A percentile compares a stretch with the other conserved stretches of the same genome.
phyloP scores from a whole-genome alignment of 2,329 filamentous ascomycete species.

The Exophiala lecanii-corni region DNA sequence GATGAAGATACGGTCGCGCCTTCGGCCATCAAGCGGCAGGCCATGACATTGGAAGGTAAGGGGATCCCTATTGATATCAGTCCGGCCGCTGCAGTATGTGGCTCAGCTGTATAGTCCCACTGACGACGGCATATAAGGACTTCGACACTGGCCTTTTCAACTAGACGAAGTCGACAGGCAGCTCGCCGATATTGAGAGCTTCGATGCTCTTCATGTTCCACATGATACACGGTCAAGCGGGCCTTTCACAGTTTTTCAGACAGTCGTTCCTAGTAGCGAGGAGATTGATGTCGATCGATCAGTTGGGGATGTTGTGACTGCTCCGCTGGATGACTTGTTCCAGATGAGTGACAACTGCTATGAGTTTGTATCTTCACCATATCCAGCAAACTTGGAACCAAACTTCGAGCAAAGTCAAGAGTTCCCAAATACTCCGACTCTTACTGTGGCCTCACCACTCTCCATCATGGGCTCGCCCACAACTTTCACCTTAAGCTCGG shows the following conservation, averaged over 20 bases:
- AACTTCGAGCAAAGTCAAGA: background rate
- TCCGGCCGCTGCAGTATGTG: too few species aligned
- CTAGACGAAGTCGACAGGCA: constrained; percentile 16
- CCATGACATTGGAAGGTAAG: constrained; percentile 15
- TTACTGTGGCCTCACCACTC: background rate
- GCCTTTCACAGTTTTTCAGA: constrained; percentile 9
- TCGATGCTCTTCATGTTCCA: background rate
- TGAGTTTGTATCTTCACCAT: background rate
- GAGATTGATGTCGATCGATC: background rate
- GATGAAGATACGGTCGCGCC: constrained; percentile 16
- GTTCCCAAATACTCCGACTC: background rate
- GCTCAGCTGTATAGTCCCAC: too few species aligned
- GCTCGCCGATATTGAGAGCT: constrained; percentile 11
- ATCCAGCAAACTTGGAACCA: background rate
- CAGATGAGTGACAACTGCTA: background rate
- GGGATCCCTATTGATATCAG: background rate
- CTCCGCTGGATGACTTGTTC: background rate
- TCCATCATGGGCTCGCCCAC: background rate
- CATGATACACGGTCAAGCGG: constrained; percentile 1
- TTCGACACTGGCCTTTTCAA: constrained; percentile 8
- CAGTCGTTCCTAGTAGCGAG: background rate
- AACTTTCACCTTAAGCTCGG: background rate
- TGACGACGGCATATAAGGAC: constrained; percentile 1
- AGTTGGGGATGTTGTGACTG: background rate
- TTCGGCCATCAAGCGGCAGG: constrained; percentile 18